Evolutionary conservation across 2,329 filamentous ascomycete genomes (phyloP).

Genomic region (Westerdykella sp.): DNA sequence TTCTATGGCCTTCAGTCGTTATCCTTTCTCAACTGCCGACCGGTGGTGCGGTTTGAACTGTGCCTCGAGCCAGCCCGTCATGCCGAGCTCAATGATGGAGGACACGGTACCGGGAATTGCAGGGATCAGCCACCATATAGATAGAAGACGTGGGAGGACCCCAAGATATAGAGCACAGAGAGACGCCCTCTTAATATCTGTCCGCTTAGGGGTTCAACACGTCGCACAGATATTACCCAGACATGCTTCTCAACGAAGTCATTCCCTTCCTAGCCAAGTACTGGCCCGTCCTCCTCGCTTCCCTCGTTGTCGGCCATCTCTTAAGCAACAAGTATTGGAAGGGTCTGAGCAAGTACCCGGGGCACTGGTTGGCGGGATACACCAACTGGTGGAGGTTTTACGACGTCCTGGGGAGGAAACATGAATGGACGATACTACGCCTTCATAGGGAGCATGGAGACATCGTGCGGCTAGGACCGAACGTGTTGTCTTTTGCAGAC

Average conservation of each 20-base stretch:
- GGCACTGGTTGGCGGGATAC: conserved; percentile 60
- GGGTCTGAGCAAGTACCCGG: conserved; percentile 66
- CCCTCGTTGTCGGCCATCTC: conserved; percentile 28
- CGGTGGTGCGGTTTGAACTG: not conserved
- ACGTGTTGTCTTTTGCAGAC: conserved; percentile 65
- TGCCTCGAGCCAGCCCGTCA: not conserved
- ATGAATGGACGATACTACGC: conserved; percentile 61
- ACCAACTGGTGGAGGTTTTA: conserved; percentile 71
- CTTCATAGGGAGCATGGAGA: conserved; percentile 68
- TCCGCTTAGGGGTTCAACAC: too few relatives aligned
- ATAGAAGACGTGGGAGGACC: too few relatives aligned
- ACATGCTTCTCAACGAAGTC: conserved; percentile 34
- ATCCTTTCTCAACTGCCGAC: not conserved
- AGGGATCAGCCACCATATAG: too few relatives aligned
- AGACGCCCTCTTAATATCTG: too few relatives aligned
- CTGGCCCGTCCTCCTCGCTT: conserved; percentile 38
- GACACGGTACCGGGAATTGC: not conserved
- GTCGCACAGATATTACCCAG: conserved; percentile 9
- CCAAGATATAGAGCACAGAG: too few relatives aligned
- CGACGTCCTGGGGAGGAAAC: conserved; percentile 58
- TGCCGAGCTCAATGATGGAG: not conserved
- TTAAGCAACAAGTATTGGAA: conserved; percentile 45
- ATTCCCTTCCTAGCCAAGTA: conserved; percentile 32
- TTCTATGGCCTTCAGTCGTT: not conserved
- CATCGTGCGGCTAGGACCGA: conserved; percentile 69